Percentiles rank a stretch among this genome's conserved stretches.
Evolutionary conservation across 768 basidiomycete genomes (phyloP).

Genomic region (Mycena floridula): DNA sequence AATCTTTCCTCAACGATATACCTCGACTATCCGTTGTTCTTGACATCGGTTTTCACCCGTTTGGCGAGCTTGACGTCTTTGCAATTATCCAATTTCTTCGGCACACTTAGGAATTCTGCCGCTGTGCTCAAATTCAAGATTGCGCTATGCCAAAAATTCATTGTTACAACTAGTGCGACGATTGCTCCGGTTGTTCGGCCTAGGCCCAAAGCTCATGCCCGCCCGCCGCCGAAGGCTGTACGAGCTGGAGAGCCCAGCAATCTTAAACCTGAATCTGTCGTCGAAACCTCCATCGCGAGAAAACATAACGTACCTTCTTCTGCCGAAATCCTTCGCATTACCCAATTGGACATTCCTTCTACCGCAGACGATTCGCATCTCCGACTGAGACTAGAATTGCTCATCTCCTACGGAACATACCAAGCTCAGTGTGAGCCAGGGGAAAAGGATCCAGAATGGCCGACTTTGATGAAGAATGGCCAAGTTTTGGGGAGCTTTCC

Average conservation of each 20-base stretch:
- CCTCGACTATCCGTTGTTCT: constrained; percentile 31
- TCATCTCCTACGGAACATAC: constrained; percentile 23
- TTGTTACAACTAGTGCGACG: constrained; percentile 18
- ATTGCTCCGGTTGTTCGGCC: constrained; percentile 10
- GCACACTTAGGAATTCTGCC: constrained; percentile 25
- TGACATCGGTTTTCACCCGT: constrained; percentile 28
- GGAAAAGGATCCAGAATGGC: not conserved
- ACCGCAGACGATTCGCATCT: constrained; percentile 8
- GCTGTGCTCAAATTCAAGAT: constrained; percentile 33
- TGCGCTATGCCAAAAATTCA: constrained; percentile 31
- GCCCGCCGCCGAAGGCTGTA: constrained; percentile 23
- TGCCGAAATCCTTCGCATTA: constrained; percentile 22
- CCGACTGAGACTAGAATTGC: constrained; percentile 23
- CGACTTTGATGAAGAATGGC: not conserved
- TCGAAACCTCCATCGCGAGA: constrained; percentile 16
- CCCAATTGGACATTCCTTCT: constrained; percentile 5
- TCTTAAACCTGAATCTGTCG: not conserved
- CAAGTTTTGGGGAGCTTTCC: not conserved
- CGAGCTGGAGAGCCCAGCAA: constrained; percentile 9
- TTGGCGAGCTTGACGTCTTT: constrained; percentile 22
- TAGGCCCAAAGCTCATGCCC: constrained; percentile 19
- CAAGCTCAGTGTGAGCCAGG: not conserved
- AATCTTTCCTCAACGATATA: constrained; percentile 30
- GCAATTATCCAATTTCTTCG: constrained; percentile 22
- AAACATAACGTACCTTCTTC: constrained; percentile 17